Evolutionary conservation across 768 basidiomycete genomes (phyloP).

Genomic region (Suillus discolor): DNA sequence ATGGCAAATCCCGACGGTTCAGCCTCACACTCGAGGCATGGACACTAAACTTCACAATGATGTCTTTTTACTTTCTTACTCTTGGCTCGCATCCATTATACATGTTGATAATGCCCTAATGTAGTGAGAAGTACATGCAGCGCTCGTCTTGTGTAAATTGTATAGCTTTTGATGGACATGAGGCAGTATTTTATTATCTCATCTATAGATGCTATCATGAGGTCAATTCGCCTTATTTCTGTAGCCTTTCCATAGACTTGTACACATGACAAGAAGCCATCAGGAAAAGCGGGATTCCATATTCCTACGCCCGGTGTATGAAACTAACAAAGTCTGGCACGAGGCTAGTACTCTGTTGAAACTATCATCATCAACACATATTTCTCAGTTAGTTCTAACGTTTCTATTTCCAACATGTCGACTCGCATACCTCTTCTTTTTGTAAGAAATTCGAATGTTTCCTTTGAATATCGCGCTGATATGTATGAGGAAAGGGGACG

Average conservation of each 20-base stretch:
- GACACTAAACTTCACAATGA: not conserved
- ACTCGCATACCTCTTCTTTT: slow-evolving; percentile 13
- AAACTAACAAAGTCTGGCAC: not conserved
- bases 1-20: slow-evolving; percentile 20
- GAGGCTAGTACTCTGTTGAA: not conserved
- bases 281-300: slow-evolving; percentile 1
- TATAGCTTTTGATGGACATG: not conserved
- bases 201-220: not conserved
- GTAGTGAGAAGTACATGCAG: not conserved
- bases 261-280: slow-evolving; percentile 6
- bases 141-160: not conserved
- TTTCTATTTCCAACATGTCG: slow-evolving; percentile 3
- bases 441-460: not conserved
- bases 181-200: not conserved
- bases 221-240: not conserved
- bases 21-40: slow-evolving; percentile 5
- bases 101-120: not conserved
- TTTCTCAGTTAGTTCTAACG: too few species aligned
- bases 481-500: slow-evolving; percentile 39
- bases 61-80: not conserved
- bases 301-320: not conserved
- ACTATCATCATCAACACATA: slow-evolving; percentile 1
- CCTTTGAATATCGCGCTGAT: not conserved
- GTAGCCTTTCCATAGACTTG: not conserved
- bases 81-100: not conserved